Evolutionary conservation across 805 yeast genomes (phyloP), one percentile per base, ranked within the genome.

Genomic region (Candida pseudoglaebosa): DNA sequence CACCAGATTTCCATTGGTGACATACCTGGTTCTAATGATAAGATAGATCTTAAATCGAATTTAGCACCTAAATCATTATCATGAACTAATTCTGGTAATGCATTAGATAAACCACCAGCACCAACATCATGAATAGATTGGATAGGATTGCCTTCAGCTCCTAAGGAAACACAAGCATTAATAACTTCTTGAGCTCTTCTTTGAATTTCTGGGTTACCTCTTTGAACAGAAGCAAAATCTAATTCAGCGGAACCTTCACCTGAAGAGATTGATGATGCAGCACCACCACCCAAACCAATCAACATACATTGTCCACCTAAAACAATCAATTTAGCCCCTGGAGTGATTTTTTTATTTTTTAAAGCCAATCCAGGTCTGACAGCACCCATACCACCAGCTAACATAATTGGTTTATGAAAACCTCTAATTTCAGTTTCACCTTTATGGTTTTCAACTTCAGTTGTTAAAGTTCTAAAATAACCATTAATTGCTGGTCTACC

Each of bases 1-100:
- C 99, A 93, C 99, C 99, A 93, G 47, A 93, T 88, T 70, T 93
- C 99, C 95, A 93, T 87, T 40, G 99, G 98, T 4, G 98, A 91
- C 97, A 93, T 88, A 42, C 97, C 95, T 35, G 96, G 95, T 63
- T 93, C 99, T 48, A 89, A 75, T 26, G 89, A 82, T 40, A 95
- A 77, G 41, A 93, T 83, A 40, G 90, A 84, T 65, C 99, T 80
- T 48, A 93, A 74, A 63, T 93, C 96, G 47, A 93, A 93, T 47
- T 61, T 73, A 20, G 96, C 99, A 60, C 99, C 99, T 46, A 93
- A 75, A 48, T 85, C 93, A 60, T 93, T 93, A 62, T 93, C 99
- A 57, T 93, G 97, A 18, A 93, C 99, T 48, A 93, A 75, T 67
- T 93, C 99, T 7, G 99, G 97, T 51, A 93, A 71, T 6, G 99